Evolutionary conservation across 192 early-diverging fungal genomes (phyloP), one percentile per base, ranked within the genome.

Genomic region (Backusella morwellensis): DNA sequence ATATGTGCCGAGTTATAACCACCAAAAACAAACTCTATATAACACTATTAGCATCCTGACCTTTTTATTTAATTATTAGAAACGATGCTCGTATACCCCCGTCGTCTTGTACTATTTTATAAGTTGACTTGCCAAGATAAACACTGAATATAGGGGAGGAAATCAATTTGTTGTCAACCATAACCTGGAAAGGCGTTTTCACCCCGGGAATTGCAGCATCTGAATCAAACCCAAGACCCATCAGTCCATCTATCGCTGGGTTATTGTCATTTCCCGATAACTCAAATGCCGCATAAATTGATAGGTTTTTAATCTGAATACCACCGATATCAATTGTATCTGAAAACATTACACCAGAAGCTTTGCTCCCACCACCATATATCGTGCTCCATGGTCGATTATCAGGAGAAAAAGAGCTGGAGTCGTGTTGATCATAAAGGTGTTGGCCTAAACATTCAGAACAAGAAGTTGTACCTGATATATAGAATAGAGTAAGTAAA

Each of bases 81-180:
- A 40, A 40, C 11, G 11, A 40, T 11, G 38, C 38, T 7, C 8
- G 38, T 9, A 40, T 83, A 44, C 82, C 85, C 12, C 81, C 83
- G 8, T 78, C 80, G 38, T 82, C 78, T 14, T 74, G 38, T 12
- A 40, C 32, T 32, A 32, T 54, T 1, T 42, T 66, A 17, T 17
- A 0, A 44, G 14, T 44, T 17, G 42, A 0, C 70, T 83, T 75
- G 21, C 85, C 85, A 17, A 92, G 79, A 72, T 86, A 91, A 26
- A 88, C 90, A 1, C 88, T 85, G 67, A 92, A 90, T 3, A 91
- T 81, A 11, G 91, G 88, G 47, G 88, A 78, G 9, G 84, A 76
- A 0, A 92, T 75, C 34, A 81, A 75, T 42, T 81, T 81, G 67
- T 86, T 83, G 17, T 86, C 78, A 36, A 88, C 77, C 38, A 89